Percentiles rank a stretch among this genome's conserved stretches.
phyloP scores from a whole-genome alignment of 106 monocot genomes.

The Platanthera guangdongensis region DNA sequence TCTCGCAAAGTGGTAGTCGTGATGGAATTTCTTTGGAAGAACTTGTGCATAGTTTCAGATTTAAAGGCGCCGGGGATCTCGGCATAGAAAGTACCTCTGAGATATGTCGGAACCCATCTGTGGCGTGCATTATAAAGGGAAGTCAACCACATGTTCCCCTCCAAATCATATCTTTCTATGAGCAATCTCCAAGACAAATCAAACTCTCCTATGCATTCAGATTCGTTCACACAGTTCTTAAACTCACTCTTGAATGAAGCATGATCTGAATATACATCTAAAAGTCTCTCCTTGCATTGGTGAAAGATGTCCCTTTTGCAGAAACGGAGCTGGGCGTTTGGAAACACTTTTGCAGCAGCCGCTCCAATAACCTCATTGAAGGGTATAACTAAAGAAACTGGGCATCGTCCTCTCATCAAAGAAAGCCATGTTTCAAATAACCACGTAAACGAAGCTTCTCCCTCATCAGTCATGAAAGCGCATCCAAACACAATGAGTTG shows the following conservation, averaged over 20 bases:
- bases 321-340: constrained; percentile 42
- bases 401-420: constrained; percentile 53
- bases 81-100: constrained; percentile 63
- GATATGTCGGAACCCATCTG: constrained; percentile 76
- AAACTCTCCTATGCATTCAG: constrained; percentile 58
- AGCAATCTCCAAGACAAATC: constrained; percentile 51
- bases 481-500: constrained; percentile 72
- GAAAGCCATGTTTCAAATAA: constrained; percentile 80
- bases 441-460: constrained; percentile 71
- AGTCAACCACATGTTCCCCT: constrained; percentile 49
- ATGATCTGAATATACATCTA: constrained; percentile 34
- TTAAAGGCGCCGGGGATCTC: constrained; percentile 40
- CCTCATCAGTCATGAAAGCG: constrained; percentile 76
- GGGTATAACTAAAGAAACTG: constrained; percentile 47
- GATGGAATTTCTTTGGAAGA: constrained; percentile 76
- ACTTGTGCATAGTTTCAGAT: constrained; percentile 65
- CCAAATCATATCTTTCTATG: constrained; percentile 36
- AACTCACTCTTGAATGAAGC: constrained; percentile 62
- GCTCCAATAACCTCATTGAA: constrained; percentile 31
- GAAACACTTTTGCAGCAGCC: constrained; percentile 55
- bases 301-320: constrained; percentile 62
- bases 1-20: constrained; percentile 63
- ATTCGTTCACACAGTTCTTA: constrained; percentile 61
- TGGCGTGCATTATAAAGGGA: constrained; percentile 45
- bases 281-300: constrained; percentile 58